Conservation (phyloP, 139 green algal species). For the Micractinium conductrix region DNA sequence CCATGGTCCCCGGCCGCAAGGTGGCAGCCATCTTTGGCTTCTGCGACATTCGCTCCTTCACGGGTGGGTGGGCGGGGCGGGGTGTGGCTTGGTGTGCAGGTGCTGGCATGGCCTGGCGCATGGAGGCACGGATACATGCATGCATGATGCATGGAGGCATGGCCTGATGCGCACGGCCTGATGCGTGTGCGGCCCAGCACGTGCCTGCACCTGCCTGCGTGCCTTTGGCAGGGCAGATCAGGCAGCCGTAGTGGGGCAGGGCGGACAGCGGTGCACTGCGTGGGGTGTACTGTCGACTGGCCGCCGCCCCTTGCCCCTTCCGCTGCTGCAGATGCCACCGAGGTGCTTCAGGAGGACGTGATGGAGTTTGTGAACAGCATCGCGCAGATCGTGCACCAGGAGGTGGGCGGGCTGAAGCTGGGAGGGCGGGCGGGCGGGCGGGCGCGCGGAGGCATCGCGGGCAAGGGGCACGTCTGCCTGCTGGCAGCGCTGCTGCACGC, state of each 20-base stretch:
- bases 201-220: too few species aligned
- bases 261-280: not conserved
- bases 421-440: too few species aligned
- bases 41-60: constrained; percentile 98
- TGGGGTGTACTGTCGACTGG: not conserved
- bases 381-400: constrained; percentile 91
- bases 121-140: too few species aligned
- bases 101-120: too few species aligned
- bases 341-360: constrained; percentile 94
- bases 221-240: not conserved
- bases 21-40: constrained; percentile 95
- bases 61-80: constrained; percentile 37
- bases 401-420: constrained; percentile 38
- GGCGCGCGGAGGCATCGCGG: not conserved
- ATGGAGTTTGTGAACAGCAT: constrained; percentile 99
- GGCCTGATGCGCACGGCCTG: too few species aligned
- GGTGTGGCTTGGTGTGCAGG: too few species aligned
- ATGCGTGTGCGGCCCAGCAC: too few species aligned
- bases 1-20: constrained; percentile 92
- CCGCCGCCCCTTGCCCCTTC: not conserved
- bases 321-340: constrained; percentile 77
- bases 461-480: not conserved
- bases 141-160: too few species aligned
- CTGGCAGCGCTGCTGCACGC: not conserved
- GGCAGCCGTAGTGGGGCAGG: not conserved